Evolutionary conservation across 2,329 filamentous ascomycete species (phyloP).

Genomic region (Colletotrichum tropicale): DNA sequence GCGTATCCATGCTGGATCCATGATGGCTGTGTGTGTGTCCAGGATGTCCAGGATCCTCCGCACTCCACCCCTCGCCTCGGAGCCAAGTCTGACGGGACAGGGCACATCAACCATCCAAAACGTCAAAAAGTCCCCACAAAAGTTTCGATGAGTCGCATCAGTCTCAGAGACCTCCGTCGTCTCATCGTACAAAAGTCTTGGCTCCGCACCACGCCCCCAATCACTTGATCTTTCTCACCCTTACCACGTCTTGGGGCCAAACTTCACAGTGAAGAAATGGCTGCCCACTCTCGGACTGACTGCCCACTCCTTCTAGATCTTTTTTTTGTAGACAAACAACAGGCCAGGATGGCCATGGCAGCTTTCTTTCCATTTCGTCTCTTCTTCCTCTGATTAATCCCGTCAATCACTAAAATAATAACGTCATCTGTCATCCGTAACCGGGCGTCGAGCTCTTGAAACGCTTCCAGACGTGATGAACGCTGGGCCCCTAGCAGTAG

Average conservation of each 20-base stretch:
- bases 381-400: neutral
- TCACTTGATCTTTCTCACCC: neutral
- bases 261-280: neutral
- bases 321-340: neutral
- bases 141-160: conserved; percentile 15
- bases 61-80: neutral
- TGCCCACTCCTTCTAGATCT: neutral
- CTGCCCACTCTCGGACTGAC: neutral
- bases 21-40: neutral
- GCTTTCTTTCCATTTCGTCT: neutral
- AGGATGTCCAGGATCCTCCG: neutral
- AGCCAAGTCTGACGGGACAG: neutral
- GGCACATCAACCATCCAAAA: neutral
- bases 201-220: neutral
- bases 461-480: neutral
- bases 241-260: neutral
- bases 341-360: neutral
- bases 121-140: conserved; percentile 1
- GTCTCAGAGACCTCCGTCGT: conserved; percentile 3
- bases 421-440: conserved; percentile 1
- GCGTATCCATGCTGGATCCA: neutral
- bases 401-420: neutral
- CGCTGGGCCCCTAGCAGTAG: neutral
- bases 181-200: neutral
- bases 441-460: neutral